Base-by-base conservation (phyloP, 2,329 filamentous ascomycete species). In the Annulohypoxylon truncatum region DNA sequence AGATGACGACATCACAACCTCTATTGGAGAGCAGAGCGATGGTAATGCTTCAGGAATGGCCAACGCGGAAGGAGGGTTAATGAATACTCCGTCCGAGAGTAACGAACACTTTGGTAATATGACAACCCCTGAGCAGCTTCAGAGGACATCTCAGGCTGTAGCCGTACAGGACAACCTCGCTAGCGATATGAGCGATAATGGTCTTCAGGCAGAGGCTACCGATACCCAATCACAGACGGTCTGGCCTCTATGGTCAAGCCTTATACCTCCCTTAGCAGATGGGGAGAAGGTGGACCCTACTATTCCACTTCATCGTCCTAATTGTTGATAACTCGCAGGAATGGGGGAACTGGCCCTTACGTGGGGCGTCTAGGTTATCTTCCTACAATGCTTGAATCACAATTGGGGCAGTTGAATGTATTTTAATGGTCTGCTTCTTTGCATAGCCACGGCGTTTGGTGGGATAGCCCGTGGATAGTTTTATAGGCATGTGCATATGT, bases 191-290 rank as follows among this genome's bases (percentile, higher is more conserved):
- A 33, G 24, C 33, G 35, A 53, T 24, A 22, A 35, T 18, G 40
- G 2, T 8, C 6, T 5, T 35, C 18, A 48, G n/a, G 13, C 12
- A 10, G 31, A 67, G 38, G 18, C 13, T 2, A 28, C 40, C 22
- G 10, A 44, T 12, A 44, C 4, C 28, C 51, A 6, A n/a, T n/a
- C 8, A 24, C 24, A 44, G 33, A 35, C 42, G 7, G 29, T 2
- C 6, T n/a, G 26, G 18, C 78, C 80, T 24, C 79, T 79, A 4
- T 73, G 80, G 9, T 79, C 82, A 47, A 72, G 76, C 61, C 72
- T 87, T 51, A 75, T 78, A 47, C 81, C 85, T 64, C 77, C 77
- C 4, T 85, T 85, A 81, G 78, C 74, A 40, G 75, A 77, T 56
- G 80, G 79, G 10, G 76, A 76, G 48, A 73, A 52, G 58, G 62